Base-by-base conservation (phyloP, 371 early-diverging fungal genomes). In the Scutellospora calospora region DNA sequence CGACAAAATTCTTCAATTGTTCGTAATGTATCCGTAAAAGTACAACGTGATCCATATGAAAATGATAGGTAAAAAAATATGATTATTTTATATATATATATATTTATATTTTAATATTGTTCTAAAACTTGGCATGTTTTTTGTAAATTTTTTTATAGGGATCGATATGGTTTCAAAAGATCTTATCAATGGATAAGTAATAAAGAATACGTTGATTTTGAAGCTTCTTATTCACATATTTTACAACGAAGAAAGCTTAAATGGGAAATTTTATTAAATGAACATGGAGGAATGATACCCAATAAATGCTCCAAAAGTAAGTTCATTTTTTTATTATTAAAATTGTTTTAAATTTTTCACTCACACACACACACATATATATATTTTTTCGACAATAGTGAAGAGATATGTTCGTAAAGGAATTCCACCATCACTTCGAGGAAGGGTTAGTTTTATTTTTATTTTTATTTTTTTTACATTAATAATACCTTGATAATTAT, bases 331-430 rank as follows among this genome's bases (percentile, higher is more conserved):
- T 22, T 25, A 27, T 59, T 25, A 59, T 25, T 22, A 3, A 3
- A 4, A 27, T 25, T 27, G 9, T 59, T 29, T 18, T 49, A 60
- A 38, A 3, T 49, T 66, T 51, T 60, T 25, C 38, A 25, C 22
- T 45, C 11, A 49, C 16, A 41, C n/a, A n/a, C n/a, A n/a, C n/a
- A n/a, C n/a, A n/a, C 27, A 59, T 62, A 33, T 22, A 29, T 29
- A 16, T 60, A 25, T 49, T 65, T 77, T 68, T 72, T 68, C 16
- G 62, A 12, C 18, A 29, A n/a, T 73, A 93, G 93, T 94, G 41
- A 95, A 95, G 79, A 87, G 95, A 59, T 93, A 93, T 77, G 89
- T 96, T 55, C 91, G 96, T 38, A 95, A 95, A 84, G 97, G 97
- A 11, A 93, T 96, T 73, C 97, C 97, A 63, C 85, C 92, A 11